These are phyloP conservation scores for Microdochium bolleyi DNA, from an alignment of 2,329 filamentous ascomycete genomes.

Conservation along the genomic window DNA sequence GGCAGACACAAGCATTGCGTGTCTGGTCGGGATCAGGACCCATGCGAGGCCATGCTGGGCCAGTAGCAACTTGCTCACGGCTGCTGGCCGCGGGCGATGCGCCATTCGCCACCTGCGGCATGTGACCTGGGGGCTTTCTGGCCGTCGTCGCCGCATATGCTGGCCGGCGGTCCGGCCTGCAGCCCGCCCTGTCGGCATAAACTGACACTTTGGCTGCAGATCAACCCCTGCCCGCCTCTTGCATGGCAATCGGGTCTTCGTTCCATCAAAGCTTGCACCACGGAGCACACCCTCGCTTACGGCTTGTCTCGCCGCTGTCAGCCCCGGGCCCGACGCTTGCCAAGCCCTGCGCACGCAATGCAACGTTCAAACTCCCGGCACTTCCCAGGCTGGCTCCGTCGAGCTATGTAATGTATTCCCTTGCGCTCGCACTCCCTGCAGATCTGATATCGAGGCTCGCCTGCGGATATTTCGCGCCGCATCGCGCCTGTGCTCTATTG, in stretches of 20 bases:
- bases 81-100: neutral
- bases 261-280: too few relatives aligned
- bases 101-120: neutral
- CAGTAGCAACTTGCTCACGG: neutral
- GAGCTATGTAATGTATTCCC: neutral
- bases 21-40: neutral
- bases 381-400: neutral
- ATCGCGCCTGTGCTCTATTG: neutral
- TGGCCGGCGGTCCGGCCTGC: neutral
- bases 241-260: neutral
- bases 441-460: neutral
- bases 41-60: neutral
- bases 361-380: neutral
- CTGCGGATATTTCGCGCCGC: neutral
- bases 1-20: neutral
- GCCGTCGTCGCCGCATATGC: neutral
- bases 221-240: neutral
- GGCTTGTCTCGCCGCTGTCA: neutral
- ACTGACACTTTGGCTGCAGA: neutral
- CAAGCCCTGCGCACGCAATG: neutral
- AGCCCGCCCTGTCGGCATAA: neutral
- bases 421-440: neutral
- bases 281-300: neutral
- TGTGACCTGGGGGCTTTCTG: neutral
- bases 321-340: neutral